phyloP scores from a whole-genome alignment of 1,284 basidiomycete species.

The Termitomyces sp. region DNA sequence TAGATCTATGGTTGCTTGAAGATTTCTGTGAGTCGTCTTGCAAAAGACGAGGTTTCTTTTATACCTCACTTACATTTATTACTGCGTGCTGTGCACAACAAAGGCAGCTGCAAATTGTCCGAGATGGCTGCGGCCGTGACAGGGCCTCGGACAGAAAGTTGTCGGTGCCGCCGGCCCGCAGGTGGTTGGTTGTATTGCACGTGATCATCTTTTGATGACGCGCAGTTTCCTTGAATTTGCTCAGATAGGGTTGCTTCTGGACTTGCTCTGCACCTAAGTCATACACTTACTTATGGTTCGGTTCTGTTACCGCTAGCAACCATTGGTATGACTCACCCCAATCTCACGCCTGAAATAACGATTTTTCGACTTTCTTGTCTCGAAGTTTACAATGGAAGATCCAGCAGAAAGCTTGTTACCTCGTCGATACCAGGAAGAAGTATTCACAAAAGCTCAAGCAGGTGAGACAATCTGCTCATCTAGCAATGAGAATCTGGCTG shows the following conservation, averaged over 20 bases:
- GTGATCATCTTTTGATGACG: too few species aligned
- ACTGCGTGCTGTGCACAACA: conserved; percentile 25
- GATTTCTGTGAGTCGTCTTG: neutral
- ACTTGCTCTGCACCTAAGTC: neutral
- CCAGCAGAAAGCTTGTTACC: conserved; percentile 26
- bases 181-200: too few species aligned
- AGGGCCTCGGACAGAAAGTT: too few species aligned
- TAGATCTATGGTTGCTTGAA: neutral
- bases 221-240: too few species aligned
- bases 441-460: conserved; percentile 65
- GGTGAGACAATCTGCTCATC: conserved; percentile 21
- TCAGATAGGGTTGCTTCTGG: neutral
- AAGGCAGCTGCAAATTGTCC: neutral
- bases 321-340: neutral
- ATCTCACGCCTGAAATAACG: neutral
- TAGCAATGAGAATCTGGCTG: neutral
- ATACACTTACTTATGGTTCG: neutral
- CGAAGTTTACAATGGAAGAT: neutral
- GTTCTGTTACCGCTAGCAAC: neutral
- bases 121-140: neutral
- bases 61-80: too few species aligned
- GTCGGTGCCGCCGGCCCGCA: too few species aligned
- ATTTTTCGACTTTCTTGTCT: neutral
- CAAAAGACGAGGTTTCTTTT: neutral
- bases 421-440: conserved; percentile 56